phyloP scores from a whole-genome alignment of 169 alveolate species.

The Eimeria acervulina region DNA sequence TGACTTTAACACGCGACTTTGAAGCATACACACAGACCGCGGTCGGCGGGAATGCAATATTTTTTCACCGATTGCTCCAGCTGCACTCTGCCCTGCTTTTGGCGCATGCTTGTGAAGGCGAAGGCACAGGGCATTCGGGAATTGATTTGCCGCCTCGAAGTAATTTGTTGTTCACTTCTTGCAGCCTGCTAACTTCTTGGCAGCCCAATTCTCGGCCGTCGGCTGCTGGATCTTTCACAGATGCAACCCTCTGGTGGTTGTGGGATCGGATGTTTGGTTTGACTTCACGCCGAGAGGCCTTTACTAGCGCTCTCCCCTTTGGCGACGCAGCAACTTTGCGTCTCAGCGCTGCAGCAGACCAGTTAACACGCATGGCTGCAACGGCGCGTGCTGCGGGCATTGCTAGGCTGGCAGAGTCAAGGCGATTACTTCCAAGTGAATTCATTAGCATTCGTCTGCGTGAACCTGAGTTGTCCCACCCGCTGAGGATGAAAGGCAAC shows the following conservation, averaged over 20 bases:
- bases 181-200: conserved; percentile 60
- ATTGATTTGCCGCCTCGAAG: background rate
- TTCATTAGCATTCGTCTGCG: background rate
- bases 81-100: conserved; percentile 72
- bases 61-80: conserved; percentile 49
- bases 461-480: background rate
- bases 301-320: background rate
- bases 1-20: background rate
- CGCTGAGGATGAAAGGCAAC: background rate
- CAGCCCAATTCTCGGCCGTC: background rate
- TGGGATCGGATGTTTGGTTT: conserved; percentile 36
- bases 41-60: background rate
- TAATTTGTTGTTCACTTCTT: conserved; percentile 17
- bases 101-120: conserved; percentile 54
- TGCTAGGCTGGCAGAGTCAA: conserved; percentile 46
- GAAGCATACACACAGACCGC: background rate
- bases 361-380: conserved; percentile 65
- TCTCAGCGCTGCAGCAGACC: conserved; percentile 73
- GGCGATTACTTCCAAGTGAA: conserved; percentile 35
- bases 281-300: conserved; percentile 35
- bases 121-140: background rate
- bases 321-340: conserved; percentile 73
- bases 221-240: background rate
- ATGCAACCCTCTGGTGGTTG: conserved; percentile 43
- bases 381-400: conserved; percentile 39